A percentile compares a stretch with the other conserved stretches of the same genome.
Conservation (phyloP, 805 yeast genomes). For the Yarrowia hollandica region DNA sequence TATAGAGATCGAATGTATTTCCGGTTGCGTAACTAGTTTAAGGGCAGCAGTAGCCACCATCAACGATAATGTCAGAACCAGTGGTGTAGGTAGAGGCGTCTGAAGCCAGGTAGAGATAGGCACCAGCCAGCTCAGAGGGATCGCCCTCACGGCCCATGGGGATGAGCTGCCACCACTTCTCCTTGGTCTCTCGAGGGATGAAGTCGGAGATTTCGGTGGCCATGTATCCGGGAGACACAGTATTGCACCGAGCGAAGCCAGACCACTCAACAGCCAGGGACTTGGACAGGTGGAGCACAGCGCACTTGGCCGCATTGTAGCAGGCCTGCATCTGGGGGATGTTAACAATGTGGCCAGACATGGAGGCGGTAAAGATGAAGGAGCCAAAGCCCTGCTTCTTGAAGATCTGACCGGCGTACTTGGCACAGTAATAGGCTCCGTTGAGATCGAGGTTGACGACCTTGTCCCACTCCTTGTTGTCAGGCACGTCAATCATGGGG, state of each 20-base stretch:
- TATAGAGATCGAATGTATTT: background rate
- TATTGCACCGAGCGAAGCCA: slow-evolving; percentile 81
- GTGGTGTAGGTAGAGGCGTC: background rate
- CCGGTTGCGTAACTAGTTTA: background rate
- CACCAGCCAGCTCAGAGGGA: slow-evolving; percentile 76
- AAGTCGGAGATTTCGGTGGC: slow-evolving; percentile 63
- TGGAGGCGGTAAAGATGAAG: slow-evolving; percentile 80
- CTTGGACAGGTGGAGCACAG: slow-evolving; percentile 68
- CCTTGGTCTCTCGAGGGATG: slow-evolving; percentile 48
- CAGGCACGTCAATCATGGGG: slow-evolving; percentile 48
- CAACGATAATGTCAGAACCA: slow-evolving; percentile 3
- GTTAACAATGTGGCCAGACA: slow-evolving; percentile 86
- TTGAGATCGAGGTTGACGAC: slow-evolving; percentile 74
- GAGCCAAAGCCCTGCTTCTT: slow-evolving; percentile 74
- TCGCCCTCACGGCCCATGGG: slow-evolving; percentile 77
- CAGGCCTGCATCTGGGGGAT: slow-evolving; percentile 85
- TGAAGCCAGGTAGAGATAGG: slow-evolving; percentile 77
- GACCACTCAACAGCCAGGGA: slow-evolving; percentile 89
- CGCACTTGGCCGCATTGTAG: slow-evolving; percentile 87
- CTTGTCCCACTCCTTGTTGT: slow-evolving; percentile 64
- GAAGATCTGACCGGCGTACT: slow-evolving; percentile 70
- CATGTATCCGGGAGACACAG: slow-evolving; percentile 87
- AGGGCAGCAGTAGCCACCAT: slow-evolving; percentile 14
- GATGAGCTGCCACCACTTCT: slow-evolving; percentile 52
- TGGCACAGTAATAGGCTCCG: slow-evolving; percentile 79